These are phyloP conservation scores for Ailanthus altissimus DNA, from an alignment of 345 rosid species.

Conservation along the genomic window DNA sequence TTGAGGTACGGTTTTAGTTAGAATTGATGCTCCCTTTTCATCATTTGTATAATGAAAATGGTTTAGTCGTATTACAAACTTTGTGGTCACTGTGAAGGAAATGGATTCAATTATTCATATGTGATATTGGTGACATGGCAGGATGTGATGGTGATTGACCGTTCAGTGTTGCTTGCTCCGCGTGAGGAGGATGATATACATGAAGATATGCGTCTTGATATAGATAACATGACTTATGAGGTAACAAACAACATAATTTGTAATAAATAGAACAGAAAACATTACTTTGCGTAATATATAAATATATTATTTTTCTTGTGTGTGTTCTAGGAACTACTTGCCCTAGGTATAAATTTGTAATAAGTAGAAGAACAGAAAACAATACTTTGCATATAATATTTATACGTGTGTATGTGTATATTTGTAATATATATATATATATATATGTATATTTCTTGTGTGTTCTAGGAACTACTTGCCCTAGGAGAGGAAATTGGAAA, in stretches of 20 bases:
- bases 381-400: too few species aligned
- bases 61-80: too few species aligned
- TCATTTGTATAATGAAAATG: not conserved
- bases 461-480: slow-evolving; percentile 30
- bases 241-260: slow-evolving; percentile 10
- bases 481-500: slow-evolving; percentile 34
- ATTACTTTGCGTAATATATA: too few species aligned
- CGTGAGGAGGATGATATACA: not conserved
- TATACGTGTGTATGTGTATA: too few species aligned
- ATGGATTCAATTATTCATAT: not conserved
- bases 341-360: too few species aligned
- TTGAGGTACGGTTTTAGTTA: slow-evolving; percentile 25
- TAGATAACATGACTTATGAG: slow-evolving; percentile 41
- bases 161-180: slow-evolving; percentile 6
- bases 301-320: too few species aligned
- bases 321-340: slow-evolving; percentile 31
- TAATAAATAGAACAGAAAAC: not conserved
- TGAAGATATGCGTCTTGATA: slow-evolving; percentile 31
- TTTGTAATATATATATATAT: too few species aligned
- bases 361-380: too few species aligned
- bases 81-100: too few species aligned
- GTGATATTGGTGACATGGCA: slow-evolving; percentile 7
- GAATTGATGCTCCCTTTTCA: not conserved
- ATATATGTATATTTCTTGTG: too few species aligned
- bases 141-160: slow-evolving; percentile 24